These are phyloP conservation scores for Corynespora cassiicola DNA, from an alignment of 2,329 filamentous ascomycete species.

Conservation along the genomic window DNA sequence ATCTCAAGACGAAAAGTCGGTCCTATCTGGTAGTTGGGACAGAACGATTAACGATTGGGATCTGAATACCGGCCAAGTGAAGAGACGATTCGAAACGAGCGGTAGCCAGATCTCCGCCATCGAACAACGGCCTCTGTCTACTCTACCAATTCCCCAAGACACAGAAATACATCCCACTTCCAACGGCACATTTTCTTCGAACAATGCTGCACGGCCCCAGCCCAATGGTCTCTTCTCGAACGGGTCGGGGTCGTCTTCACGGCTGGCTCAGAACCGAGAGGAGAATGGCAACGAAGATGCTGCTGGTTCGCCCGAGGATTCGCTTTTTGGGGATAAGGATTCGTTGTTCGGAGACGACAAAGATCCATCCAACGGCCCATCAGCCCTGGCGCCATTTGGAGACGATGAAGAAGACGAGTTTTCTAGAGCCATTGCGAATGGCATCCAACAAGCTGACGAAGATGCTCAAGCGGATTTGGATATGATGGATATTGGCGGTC, in stretches of 20 bases:
- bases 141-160: constrained; percentile 76
- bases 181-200: constrained; percentile 78
- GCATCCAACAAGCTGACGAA: constrained; percentile 52
- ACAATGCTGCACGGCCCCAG: constrained; percentile 67
- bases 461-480: constrained; percentile 50
- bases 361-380: constrained; percentile 38
- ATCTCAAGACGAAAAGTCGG: constrained; percentile 81
- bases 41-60: constrained; percentile 96
- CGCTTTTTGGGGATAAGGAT: constrained; percentile 82
- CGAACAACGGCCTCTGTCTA: constrained; percentile 80
- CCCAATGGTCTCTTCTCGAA: constrained; percentile 61
- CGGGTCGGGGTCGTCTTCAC: constrained; percentile 40
- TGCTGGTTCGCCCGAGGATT: constrained; percentile 73
- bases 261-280: constrained; percentile 24
- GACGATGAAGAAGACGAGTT: constrained; percentile 88
- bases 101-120: constrained; percentile 87
- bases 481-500: constrained; percentile 54
- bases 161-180: constrained; percentile 60
- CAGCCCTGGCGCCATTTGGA: constrained; percentile 64
- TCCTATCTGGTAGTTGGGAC: constrained; percentile 95
- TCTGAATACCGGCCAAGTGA: constrained; percentile 80
- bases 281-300: constrained; percentile 62
- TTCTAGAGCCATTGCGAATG: constrained; percentile 71
- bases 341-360: constrained; percentile 85
- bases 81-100: constrained; percentile 76